Conservation (phyloP, 345 rosid species). For the Hibiscus syriacus region DNA sequence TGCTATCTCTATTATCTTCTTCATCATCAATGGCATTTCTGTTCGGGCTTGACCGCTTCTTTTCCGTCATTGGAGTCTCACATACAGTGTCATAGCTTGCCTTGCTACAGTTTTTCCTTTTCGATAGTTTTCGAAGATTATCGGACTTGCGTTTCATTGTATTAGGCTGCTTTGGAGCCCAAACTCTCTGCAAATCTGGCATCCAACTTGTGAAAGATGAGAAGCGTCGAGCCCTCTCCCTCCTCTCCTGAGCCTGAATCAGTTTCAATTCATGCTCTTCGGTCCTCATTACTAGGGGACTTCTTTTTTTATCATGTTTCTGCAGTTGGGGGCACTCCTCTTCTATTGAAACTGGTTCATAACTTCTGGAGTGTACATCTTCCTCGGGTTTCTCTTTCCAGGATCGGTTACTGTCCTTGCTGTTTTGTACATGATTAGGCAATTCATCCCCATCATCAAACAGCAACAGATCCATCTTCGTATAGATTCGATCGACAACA, state of each 20-base stretch:
- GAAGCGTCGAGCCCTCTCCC: constrained; percentile 78
- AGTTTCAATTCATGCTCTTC: constrained; percentile 39
- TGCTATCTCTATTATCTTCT: constrained; percentile 16
- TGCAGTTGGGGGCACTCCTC: constrained; percentile 21
- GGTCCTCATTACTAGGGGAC: constrained; percentile 14
- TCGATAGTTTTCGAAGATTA: constrained; percentile 32
- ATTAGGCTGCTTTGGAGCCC: constrained; percentile 70
- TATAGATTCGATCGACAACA: constrained; percentile 54
- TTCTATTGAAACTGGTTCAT: constrained; percentile 24
- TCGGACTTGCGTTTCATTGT: constrained; percentile 27
- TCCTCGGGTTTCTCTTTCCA: constrained; percentile 30
- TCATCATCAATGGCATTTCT: constrained; percentile 22
- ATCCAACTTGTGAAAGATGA: constrained; percentile 75
- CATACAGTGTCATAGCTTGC: constrained; percentile 53
- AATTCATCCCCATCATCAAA: constrained; percentile 55
- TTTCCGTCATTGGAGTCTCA: constrained; percentile 69
- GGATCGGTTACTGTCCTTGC: constrained; percentile 68
- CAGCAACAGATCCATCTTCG: constrained; percentile 65
- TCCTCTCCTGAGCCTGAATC: constrained; percentile 55
- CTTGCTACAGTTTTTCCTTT: constrained; percentile 40
- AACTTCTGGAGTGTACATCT: constrained; percentile 25
- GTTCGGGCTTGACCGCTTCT: constrained; percentile 24
- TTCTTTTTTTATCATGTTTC: constrained; percentile 19
- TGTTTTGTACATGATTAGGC: constrained; percentile 43
- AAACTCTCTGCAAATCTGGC: constrained; percentile 85